Base-by-base conservation (phyloP, 768 basidiomycete species). In the Tylopilus cervinicoccineus region DNA sequence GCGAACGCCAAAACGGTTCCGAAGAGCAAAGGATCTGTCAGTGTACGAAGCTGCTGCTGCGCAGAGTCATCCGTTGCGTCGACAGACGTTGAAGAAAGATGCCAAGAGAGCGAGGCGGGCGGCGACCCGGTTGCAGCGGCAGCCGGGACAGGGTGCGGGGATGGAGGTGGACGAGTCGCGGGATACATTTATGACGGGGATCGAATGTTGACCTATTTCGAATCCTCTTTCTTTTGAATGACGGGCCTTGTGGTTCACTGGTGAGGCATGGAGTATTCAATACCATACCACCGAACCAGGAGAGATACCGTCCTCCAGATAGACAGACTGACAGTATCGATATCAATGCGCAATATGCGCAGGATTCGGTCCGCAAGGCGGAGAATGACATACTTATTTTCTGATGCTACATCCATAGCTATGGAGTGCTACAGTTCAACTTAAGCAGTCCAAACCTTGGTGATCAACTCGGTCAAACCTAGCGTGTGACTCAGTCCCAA, bases 391-490 rank as follows among this genome's bases (percentile, higher is more conserved):
- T 12, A 26, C 37, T 46, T 32, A 38, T 33, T 40, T 17, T 47
- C 37, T 16, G 39, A 20, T 23, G 17, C 31, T 34, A 40, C 32
- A n/a, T 22, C 20, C 36, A 12, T 28, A 20, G 34, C 16, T 46
- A 38, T 41, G n/a, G 32, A 38, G 14, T n/a, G 20, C 32, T 39
- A 36, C 17, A 20, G 14, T 19, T 9, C 14, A 22, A 24, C 38
- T 42, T 74, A 94, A 51, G 92, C 92, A 47, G 76, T 74, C 93
- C 93, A 97, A 36, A 83, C 78, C 65, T 81, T 84, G 46, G 81
- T 74, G 60, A 93, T 82, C 48, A 94, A 72, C 70, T 96, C 92
- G 7, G 89, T 90, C 45, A 94, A 69, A 59, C 93, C 93, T 93
- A 43, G 31, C 6, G 13, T 46, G 45, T 10, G 32, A 48, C n/a